Percentiles rank a stretch among this genome's conserved stretches.
These are phyloP conservation scores for Aspergillus sp. DNA, from an alignment of 2,329 filamentous ascomycete genomes.

Conservation along the genomic window DNA sequence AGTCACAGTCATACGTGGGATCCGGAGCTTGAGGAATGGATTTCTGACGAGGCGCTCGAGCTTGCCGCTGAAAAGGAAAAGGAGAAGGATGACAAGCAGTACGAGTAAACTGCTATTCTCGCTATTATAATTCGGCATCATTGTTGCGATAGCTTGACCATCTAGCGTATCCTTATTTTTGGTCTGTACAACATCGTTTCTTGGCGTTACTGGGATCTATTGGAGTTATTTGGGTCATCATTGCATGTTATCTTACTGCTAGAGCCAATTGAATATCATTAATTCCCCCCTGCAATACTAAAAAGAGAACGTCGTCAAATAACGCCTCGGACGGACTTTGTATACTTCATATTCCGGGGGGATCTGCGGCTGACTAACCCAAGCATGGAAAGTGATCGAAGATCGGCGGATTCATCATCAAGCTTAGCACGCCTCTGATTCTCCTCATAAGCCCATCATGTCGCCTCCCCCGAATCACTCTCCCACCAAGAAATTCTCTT, in stretches of 20 bases:
- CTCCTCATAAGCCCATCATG: slow-evolving; percentile 6
- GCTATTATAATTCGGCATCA: not conserved
- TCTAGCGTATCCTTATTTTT: not conserved
- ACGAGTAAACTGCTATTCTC: slow-evolving; percentile 17
- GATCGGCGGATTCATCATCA: slow-evolving; percentile 16
- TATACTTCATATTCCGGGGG: slow-evolving; percentile 10
- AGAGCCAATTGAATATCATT: not conserved
- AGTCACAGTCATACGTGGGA: slow-evolving; percentile 45
- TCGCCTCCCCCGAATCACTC: not conserved
- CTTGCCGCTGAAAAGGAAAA: slow-evolving; percentile 6
- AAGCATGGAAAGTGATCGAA: slow-evolving; percentile 38
- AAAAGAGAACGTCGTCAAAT: not conserved
- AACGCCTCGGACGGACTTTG: not conserved
- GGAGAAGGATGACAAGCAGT: slow-evolving; percentile 22
- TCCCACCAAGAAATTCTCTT: not conserved
- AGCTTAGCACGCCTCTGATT: slow-evolving; percentile 8
- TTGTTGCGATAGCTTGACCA: not conserved
- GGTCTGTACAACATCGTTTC: slow-evolving; percentile 7
- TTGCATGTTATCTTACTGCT: not conserved
- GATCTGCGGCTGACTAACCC: slow-evolving; percentile 40
- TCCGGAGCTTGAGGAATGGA: slow-evolving; percentile 38
- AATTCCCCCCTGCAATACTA: not conserved
- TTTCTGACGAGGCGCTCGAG: slow-evolving; percentile 30
- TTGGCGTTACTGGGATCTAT: slow-evolving; percentile 1
- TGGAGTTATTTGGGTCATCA: not conserved